Percentiles rank a stretch among this genome's conserved stretches.
Conservation (phyloP, 2,329 filamentous ascomycete genomes). For the Cladophialophora exuberans region DNA sequence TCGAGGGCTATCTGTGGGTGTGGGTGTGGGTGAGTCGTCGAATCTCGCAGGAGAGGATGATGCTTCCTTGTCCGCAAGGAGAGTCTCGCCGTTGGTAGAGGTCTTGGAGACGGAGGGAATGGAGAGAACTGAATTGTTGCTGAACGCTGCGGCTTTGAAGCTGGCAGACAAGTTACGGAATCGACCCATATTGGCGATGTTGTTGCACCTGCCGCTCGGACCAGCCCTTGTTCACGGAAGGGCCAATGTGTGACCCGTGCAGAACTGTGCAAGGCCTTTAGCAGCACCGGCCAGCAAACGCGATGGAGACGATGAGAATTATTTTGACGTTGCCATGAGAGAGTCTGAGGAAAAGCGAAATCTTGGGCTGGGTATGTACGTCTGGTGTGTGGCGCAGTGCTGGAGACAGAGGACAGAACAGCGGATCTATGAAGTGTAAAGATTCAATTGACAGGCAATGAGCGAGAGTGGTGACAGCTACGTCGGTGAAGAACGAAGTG, state of each 20-base stretch:
- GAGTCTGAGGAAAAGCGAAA: background rate
- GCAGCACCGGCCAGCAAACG: constrained; percentile 10
- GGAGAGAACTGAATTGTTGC: constrained; percentile 21
- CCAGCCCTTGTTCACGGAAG: background rate
- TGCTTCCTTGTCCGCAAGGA: constrained; percentile 27
- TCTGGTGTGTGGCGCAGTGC: constrained; percentile 18
- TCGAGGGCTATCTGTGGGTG: constrained; percentile 23
- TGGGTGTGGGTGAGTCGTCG: constrained; percentile 22
- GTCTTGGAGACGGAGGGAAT: constrained; percentile 17
- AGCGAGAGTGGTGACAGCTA: constrained; percentile 13
- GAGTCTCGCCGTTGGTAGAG: constrained; percentile 19
- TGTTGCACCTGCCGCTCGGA: constrained; percentile 10
- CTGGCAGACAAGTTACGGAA: constrained; percentile 33
- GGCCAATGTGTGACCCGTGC: constrained; percentile 14
- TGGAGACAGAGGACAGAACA: no score
- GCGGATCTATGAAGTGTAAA: background rate
- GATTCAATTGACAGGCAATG: constrained; percentile 2
- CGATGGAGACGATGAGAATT: background rate
- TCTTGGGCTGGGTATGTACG: background rate
- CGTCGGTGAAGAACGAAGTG: background rate
- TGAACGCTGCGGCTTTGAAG: constrained; percentile 32
- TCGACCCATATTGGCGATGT: constrained; percentile 29
- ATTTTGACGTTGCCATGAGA: constrained; percentile 12
- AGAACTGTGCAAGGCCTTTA: background rate
- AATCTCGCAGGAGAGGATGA: constrained; percentile 16